Base-by-base conservation (phyloP, 805 yeast genomes). In the Candida schatavii region DNA sequence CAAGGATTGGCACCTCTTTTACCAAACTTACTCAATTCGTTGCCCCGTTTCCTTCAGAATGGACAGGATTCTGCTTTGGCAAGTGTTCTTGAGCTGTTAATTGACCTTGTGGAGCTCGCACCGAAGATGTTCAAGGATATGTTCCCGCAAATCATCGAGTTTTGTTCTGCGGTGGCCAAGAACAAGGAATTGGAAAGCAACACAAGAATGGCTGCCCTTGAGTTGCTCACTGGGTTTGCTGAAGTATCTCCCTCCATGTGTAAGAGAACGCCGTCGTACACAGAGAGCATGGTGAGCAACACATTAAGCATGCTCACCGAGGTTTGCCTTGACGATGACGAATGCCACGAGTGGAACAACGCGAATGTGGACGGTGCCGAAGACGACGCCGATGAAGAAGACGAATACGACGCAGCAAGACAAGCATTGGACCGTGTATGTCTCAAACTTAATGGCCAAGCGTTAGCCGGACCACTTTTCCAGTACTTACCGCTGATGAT, bases 161-260 rank as follows among this genome's bases (percentile, higher is more conserved):
- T 93, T 55, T 81, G 93, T 54, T 76, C 88, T n/a, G 78, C 81
- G 13, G 91, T 93, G 25, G 78, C 88, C 39, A 88, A 86, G 55
- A 83, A 88, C 64, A 78, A 75, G 54, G 95, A 87, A 17, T 67
- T 89, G 51, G 97, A 88, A 21, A 75, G 88, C 17, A 66, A 71
- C 37, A 83, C 97, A 3, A 79, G 99, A 57, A 72, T 88, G 54
- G 84, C 93, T 1, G 93, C 97, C 3, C 68, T 93, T 47, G 99
- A 93, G 66, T 74, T 93, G 43, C 70, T 89, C 51, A 87, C 96
- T 4, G 85, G 96, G 0, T 93, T 93, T 58, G 80, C 93, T 45
- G 99, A 93, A 60, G 85, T 86, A 20, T 85, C 97, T 7, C 98
- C 99, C 29, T 82, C 81, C 39, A 93, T 93, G 99, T 91, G 98